Base-by-base conservation (phyloP, 257 asterid species). In the Marsdenia floribunda region DNA sequence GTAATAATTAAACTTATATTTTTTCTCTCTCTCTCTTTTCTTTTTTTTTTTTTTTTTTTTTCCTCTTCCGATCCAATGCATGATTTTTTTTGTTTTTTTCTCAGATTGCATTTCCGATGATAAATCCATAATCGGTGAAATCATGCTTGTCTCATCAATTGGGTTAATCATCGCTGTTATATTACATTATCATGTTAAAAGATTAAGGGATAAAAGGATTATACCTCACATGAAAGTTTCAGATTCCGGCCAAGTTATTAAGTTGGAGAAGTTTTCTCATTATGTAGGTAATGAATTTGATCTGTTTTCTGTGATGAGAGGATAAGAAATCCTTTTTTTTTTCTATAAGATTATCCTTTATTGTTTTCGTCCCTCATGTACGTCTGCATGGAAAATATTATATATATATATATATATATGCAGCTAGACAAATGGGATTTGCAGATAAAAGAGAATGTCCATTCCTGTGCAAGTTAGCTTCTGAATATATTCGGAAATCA, bases 401-500 rank as follows among this genome's bases (percentile, higher is more conserved):
- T 6, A 42, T 0, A 44, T 44, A 44, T 44, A 1, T 44, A 42
- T 38, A 3, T 38, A 11, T 44, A 76, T 24, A 13, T 83, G 88
- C 96, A 93, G 98, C 97, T 8, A 86, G 98, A 69, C 97, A 91
- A 59, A 88, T 93, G 88, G 98, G 97, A 74, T 93, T 93, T 81
- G 72, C 80, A 53, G 93, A 88, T 70, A 91, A 83, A 83, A 87
- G 80, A 81, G 82, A 88, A 74, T 93, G 97, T 60, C 97, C 98
- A 38, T 83, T 79, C 70, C 78, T 93, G 6, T 90, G 96, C 84
- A 91, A 93, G 75, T 79, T 93, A 82, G 98, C 97, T 38, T 83
- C 91, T n/a, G 93, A 86, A 49, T 91, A 93, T 82, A 85, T 93
- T n/a, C 84, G 87, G 42, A 91, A 88, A 86, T 63, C 90, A 6